Percentiles rank a stretch among this genome's conserved stretches.
Evolutionary conservation across 305 asterid genomes (phyloP).

Genomic region (Fraxinus ornus): DNA sequence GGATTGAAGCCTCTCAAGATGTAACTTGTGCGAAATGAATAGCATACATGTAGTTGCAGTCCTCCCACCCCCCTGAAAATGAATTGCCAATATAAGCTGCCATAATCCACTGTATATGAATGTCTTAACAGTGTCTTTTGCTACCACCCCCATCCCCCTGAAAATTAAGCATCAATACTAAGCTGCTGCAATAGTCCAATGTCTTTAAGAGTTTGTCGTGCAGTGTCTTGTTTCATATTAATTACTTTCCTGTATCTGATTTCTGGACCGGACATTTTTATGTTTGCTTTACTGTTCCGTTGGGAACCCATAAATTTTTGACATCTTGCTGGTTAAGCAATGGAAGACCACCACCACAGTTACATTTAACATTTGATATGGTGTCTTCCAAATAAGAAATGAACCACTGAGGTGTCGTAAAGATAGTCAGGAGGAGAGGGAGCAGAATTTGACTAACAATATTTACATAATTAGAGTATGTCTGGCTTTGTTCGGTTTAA

Average conservation of each 20-base stretch:
- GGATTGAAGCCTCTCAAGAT: conserved; percentile 78
- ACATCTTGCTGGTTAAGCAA: background rate
- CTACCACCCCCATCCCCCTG: background rate
- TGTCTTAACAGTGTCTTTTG: background rate
- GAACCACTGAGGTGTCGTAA: background rate
- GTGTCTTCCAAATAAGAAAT: background rate
- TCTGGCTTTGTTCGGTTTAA: background rate
- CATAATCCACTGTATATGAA: background rate
- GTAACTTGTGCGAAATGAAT: conserved; percentile 14
- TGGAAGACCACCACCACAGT: background rate
- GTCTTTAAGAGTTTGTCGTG: background rate
- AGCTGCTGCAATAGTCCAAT: background rate
- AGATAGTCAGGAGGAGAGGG: background rate
- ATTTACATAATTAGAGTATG: background rate
- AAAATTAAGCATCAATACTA: background rate
- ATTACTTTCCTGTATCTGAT: background rate
- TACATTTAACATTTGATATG: background rate
- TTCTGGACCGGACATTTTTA: background rate
- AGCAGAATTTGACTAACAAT: background rate
- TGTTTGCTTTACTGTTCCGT: background rate
- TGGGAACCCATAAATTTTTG: background rate
- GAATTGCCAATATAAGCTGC: background rate
- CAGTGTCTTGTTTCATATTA: background rate
- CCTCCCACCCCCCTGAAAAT: background rate
- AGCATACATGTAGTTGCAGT: background rate